phyloP scores from a whole-genome alignment of 2,329 filamentous ascomycete genomes.

The Pseudogymnoascus sp. region DNA sequence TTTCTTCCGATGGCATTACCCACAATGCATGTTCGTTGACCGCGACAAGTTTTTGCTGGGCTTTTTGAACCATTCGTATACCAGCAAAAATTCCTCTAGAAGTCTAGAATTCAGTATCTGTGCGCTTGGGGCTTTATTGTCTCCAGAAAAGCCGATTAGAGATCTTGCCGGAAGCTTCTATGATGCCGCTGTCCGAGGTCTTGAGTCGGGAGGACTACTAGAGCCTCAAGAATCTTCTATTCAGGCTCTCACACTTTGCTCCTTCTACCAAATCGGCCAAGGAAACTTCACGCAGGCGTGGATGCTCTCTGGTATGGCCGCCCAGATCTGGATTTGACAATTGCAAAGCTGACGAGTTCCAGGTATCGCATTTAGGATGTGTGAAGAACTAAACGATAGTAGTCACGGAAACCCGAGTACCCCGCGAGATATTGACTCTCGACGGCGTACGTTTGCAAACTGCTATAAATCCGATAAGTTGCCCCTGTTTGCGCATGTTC shows the following conservation, averaged over 20 bases:
- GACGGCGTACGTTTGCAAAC: conserved; percentile 12
- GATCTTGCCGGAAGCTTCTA: conserved; percentile 9
- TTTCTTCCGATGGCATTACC: conserved; percentile 16
- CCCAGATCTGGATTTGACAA: neutral
- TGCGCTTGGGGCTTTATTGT: conserved; percentile 15
- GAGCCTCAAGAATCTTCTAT: conserved; percentile 10
- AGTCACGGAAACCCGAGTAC: conserved; percentile 7
- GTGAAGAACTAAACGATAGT: conserved; percentile 13
- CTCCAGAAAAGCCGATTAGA: conserved; percentile 7
- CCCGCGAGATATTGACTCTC: conserved; percentile 9
- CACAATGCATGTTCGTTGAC: conserved; percentile 16
- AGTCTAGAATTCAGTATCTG: conserved; percentile 12
- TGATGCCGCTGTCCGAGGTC: neutral
- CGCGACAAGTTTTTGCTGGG: conserved; percentile 16
- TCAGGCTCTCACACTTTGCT: conserved; percentile 13
- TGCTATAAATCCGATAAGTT: conserved; percentile 16
- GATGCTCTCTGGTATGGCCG: conserved; percentile 14
- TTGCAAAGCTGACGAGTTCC: neutral
- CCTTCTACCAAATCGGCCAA: conserved; percentile 13
- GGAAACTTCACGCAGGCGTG: conserved; percentile 15
- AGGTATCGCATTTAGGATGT: conserved; percentile 19
- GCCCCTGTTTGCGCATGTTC: neutral
- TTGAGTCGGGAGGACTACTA: conserved; percentile 10
- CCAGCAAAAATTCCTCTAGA: conserved; percentile 11
- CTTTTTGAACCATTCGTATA: conserved; percentile 5